Conservation (phyloP, 2,329 filamentous ascomycete species). For the Ophioceras dolichostomum region DNA sequence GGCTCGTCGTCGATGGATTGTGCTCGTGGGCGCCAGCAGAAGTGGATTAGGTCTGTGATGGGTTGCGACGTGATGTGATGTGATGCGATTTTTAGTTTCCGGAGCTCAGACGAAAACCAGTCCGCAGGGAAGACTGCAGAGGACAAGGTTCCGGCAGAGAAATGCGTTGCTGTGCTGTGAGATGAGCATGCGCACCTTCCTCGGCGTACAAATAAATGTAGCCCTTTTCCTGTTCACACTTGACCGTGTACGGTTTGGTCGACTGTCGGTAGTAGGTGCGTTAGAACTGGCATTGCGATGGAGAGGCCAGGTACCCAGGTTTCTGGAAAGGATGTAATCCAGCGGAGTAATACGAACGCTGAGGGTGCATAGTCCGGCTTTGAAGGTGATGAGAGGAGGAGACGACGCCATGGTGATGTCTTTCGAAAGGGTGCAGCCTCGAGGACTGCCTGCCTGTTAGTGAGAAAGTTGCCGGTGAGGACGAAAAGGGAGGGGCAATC, state of each 20-base stretch:
- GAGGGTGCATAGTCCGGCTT: slow-evolving; percentile 79
- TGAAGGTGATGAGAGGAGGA: slow-evolving; percentile 95
- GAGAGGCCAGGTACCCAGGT: background rate
- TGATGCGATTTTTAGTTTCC: too few species aligned
- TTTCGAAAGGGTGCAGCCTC: too few species aligned
- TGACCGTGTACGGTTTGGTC: slow-evolving; percentile 56
- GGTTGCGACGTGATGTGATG: too few species aligned
- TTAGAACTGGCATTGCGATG: background rate
- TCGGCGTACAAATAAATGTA: slow-evolving; percentile 89
- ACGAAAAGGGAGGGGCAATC: too few species aligned
- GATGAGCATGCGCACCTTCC: too few species aligned
- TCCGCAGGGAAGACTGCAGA: too few species aligned
- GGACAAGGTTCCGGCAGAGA: too few species aligned
- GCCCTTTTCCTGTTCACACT: slow-evolving; percentile 59
- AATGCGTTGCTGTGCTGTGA: too few species aligned
- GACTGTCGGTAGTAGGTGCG: background rate
- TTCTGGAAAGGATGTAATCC: too few species aligned
- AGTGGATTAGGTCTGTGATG: slow-evolving; percentile 81
- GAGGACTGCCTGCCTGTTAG: too few species aligned
- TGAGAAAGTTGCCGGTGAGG: too few species aligned
- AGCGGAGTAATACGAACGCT: slow-evolving; percentile 54
- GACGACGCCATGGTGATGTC: slow-evolving; percentile 56
- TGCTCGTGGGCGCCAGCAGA: slow-evolving; percentile 86
- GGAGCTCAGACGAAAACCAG: too few species aligned
- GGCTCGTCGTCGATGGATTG: slow-evolving; percentile 58